Conservation (phyloP, 2,329 filamentous ascomycete species). For the Nemania sp. region DNA sequence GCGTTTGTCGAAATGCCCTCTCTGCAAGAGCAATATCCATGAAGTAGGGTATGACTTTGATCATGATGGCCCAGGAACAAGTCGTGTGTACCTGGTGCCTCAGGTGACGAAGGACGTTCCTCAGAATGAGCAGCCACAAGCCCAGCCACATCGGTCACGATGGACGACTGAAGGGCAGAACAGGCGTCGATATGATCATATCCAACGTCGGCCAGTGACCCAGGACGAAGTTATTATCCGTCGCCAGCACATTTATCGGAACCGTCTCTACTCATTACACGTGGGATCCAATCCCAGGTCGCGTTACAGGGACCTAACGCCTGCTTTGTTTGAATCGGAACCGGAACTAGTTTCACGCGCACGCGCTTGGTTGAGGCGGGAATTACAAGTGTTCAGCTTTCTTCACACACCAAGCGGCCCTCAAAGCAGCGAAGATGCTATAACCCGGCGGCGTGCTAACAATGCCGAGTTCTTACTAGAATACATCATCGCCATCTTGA, state of each 20-base stretch:
- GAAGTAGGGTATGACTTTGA: slow-evolving; percentile 75
- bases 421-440: slow-evolving; percentile 41
- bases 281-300: slow-evolving; percentile 86
- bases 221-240: slow-evolving; percentile 60
- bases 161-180: background rate
- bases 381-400: slow-evolving; percentile 85
- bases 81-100: slow-evolving; percentile 69
- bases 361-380: slow-evolving; percentile 83
- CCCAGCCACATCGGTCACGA: slow-evolving; percentile 4
- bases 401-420: slow-evolving; percentile 57
- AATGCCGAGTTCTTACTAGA: slow-evolving; percentile 89
- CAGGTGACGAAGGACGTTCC: slow-evolving; percentile 39
- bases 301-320: slow-evolving; percentile 78
- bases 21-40: slow-evolving; percentile 73
- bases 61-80: slow-evolving; percentile 58
- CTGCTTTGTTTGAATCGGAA: slow-evolving; percentile 72
- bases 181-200: slow-evolving; percentile 34
- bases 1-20: slow-evolving; percentile 77
- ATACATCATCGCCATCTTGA: slow-evolving; percentile 86
- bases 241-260: slow-evolving; percentile 78
- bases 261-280: slow-evolving; percentile 80
- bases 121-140: slow-evolving; percentile 27
- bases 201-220: slow-evolving; percentile 28
- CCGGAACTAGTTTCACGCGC: slow-evolving; percentile 79
- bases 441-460: slow-evolving; percentile 62